phyloP scores from a whole-genome alignment of 2,329 filamentous ascomycete species.

The Aureobasidium sp. region DNA sequence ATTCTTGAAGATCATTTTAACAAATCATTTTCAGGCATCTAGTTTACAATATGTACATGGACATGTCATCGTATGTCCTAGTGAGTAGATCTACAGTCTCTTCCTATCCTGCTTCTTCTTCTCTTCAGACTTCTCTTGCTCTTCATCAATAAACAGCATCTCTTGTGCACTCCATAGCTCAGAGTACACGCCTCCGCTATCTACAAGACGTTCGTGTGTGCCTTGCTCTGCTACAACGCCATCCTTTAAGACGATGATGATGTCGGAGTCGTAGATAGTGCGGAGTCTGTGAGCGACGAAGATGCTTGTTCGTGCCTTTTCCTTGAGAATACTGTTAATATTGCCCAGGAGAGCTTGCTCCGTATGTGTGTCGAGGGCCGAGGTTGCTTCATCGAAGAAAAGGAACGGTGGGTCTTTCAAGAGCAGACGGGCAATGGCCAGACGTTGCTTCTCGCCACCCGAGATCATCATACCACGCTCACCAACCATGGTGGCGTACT shows the following conservation, averaged over 20 bases:
- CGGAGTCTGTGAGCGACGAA: conserved; percentile 89
- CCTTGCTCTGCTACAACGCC: conserved; percentile 83
- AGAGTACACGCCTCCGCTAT: conserved; percentile 69
- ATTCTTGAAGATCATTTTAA: background rate
- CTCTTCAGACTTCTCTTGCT: conserved; percentile 14
- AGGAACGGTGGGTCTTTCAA: conserved; percentile 83
- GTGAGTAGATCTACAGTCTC: background rate
- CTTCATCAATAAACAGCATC: conserved; percentile 29
- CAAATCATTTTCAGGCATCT: background rate
- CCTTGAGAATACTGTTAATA: conserved; percentile 84
- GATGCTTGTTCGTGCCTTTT: conserved; percentile 82
- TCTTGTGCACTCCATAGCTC: conserved; percentile 69
- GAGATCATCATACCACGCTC: conserved; percentile 96
- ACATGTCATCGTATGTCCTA: background rate
- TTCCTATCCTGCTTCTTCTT: conserved; percentile 11
- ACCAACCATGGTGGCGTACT: conserved; percentile 83
- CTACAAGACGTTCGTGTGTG: conserved; percentile 76
- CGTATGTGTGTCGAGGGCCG: conserved; percentile 84
- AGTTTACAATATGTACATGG: conserved; percentile 10
- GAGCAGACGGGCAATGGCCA: conserved; percentile 74
- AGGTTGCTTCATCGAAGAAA: conserved; percentile 94
- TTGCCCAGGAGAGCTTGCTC: conserved; percentile 85
- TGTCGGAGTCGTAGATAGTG: conserved; percentile 84
- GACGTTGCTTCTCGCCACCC: conserved; percentile 81
- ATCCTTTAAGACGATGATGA: conserved; percentile 82